These are phyloP conservation scores for Chlorophyllum brunneum DNA, from an alignment of 768 basidiomycete genomes.

Conservation along the genomic window DNA sequence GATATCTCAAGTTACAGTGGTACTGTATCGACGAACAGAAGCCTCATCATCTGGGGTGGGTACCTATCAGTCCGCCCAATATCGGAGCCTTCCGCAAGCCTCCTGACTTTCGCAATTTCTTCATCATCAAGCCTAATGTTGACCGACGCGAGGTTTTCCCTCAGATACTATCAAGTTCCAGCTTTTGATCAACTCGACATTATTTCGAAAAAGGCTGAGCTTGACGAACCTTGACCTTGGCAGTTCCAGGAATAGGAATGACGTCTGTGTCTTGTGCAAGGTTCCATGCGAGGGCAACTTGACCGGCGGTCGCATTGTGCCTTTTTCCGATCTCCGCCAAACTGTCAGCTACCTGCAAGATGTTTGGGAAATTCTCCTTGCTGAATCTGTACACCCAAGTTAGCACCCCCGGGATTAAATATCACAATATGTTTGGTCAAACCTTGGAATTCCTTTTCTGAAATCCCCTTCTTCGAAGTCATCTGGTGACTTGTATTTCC, in stretches of 20 bases:
- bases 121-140: conserved; percentile 29
- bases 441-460: conserved; percentile 31
- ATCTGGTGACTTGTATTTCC: conserved; percentile 33
- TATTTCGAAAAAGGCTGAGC: background rate
- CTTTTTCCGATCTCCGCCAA: conserved; percentile 33
- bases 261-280: conserved; percentile 43
- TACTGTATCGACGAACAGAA: background rate
- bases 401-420: no score
- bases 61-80: conserved; percentile 31
- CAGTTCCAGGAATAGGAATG: conserved; percentile 47
- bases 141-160: conserved; percentile 39
- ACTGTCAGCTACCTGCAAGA: conserved; percentile 36
- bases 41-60: conserved; percentile 21
- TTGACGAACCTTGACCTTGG: conserved; percentile 29
- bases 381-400: conserved; percentile 13
- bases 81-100: conserved; percentile 31
- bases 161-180: conserved; percentile 27
- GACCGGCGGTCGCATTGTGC: conserved; percentile 39
- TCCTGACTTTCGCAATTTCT: conserved; percentile 33
- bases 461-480: conserved; percentile 38
- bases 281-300: conserved; percentile 47
- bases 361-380: conserved; percentile 44
- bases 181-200: background rate
- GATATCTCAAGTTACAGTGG: no score
- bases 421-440: conserved; percentile 24